A percentile compares a stretch with the other conserved stretches of the same genome.
phyloP scores from a whole-genome alignment of 2,329 filamentous ascomycete genomes.

The Colletotrichum sp. region DNA sequence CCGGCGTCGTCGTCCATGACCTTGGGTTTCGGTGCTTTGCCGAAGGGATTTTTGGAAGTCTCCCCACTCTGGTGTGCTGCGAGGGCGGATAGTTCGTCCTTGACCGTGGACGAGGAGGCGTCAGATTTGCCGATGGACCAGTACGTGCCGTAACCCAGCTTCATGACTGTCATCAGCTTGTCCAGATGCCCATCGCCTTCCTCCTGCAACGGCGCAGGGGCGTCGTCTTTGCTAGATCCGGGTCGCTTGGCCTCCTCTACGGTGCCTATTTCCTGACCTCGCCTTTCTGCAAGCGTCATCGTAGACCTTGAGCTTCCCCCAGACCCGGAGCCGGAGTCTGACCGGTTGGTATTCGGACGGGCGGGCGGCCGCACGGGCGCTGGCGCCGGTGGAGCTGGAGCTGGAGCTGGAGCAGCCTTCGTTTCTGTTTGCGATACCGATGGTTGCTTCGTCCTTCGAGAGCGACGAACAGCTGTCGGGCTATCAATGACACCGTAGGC shows the following conservation, averaged over 20 bases:
- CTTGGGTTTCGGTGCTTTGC: neutral
- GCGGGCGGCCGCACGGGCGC: neutral
- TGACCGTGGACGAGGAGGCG: neutral
- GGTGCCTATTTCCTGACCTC: conserved; percentile 19
- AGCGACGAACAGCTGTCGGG: conserved; percentile 68
- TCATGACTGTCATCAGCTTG: conserved; percentile 68
- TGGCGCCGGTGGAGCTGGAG: neutral
- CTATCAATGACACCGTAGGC: conserved; percentile 87
- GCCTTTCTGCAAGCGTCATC: conserved; percentile 19
- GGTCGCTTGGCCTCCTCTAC: conserved; percentile 15
- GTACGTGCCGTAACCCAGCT: conserved; percentile 71
- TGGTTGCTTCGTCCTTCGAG: conserved; percentile 42
- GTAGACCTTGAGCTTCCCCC: conserved; percentile 10
- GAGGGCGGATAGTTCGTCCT: neutral
- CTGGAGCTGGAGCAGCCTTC: neutral
- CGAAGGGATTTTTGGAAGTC: neutral
- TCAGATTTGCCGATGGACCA: conserved; percentile 48
- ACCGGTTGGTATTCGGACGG: neutral
- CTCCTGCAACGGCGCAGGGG: conserved; percentile 12
- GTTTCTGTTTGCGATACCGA: neutral
- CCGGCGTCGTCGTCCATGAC: conserved; percentile 33
- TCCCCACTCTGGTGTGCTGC: neutral
- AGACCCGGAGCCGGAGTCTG: conserved; percentile 10
- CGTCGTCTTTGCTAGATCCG: neutral
- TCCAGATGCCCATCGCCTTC: conserved; percentile 49